Evolutionary conservation across 176 grass and related monocot genomes (phyloP), one percentile per base, ranked within the genome.

Genomic region (Pontederia paniculata): DNA sequence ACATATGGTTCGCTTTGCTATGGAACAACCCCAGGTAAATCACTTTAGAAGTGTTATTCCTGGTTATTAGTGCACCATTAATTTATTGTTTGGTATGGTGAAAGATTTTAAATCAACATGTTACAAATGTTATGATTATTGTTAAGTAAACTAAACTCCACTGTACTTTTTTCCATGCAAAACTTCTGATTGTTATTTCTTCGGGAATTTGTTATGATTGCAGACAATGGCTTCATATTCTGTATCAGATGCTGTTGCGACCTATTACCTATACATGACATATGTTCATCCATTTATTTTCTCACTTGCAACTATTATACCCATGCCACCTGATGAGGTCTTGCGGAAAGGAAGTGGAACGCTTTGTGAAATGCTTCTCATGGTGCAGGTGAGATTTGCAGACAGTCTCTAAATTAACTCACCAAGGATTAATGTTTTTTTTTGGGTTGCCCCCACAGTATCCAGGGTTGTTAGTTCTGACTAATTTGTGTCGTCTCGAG

Each of bases 151-250:
- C 7, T n/a, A n/a, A n/a, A n/a, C n/a, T 37, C 28, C 28, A 37
- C 28, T 37, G 28, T 37, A 5, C 28, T 6, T 37, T 37, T 37
- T 37, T 37, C 28, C 7, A 37, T 37, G 28, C 3, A 5, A 37
- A 37, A 37, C 28, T 22, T 46, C 17, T 63, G 19, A 48, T n/a
- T n/a, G n/a, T 63, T 17, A 23, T 25, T 53, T 71, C 28, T 22
- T 9, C 28, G 3, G 28, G 7, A 37, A 37, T 37, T 52, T 69
- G 54, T 58, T 69, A 70, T 68, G 21, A 64, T 86, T 83, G 54
- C 80, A 97, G 91, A 97, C 67, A 81, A 97, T 97, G 91, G 91
- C 91, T 78, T 97, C 91, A 56, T 97, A 97, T 76, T 90, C 91
- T 62, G 91, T 97, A 66, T 97, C 91, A 74, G 86, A 97, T 87